Base-by-base conservation (phyloP, 495 filamentous ascomycete genomes). In the Penicillium parvum region DNA sequence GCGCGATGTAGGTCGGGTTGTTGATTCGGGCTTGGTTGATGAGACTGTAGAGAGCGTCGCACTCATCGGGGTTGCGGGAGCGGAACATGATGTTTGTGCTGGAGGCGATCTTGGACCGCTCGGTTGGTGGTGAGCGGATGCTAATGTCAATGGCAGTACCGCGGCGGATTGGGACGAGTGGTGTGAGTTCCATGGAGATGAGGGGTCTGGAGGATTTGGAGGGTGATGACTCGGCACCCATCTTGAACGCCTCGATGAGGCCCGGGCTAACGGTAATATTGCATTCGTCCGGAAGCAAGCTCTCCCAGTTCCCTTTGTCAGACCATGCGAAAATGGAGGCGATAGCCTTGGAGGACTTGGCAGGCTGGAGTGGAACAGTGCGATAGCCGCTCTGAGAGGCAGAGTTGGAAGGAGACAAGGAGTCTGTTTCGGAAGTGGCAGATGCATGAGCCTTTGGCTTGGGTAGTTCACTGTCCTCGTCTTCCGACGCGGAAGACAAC, bases 101-200 rank as follows among this genome's bases (percentile, higher is more conserved):
- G 34, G 79, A 73, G n/a, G 76, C 78, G 23, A 89, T 73, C 43
- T 79, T 78, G 2, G 86, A 88, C 22, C 81, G 80, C 5, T 79
- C 56, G 11, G 82, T 88, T 10, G 82, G 84, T 14, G 83, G 82
- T 8, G 90, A 95, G 32, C 86, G 81, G 52, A 99, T 88, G 35
- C 91, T 90, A 37, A 99, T 89, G 58, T 99, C 92, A 22, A 97
- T 75, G 15, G 85, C 90, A 14, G 86, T 96, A 37, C 90, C 90
- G 33, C 88, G 82, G 47, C 91, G 82, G 30, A 96, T 79, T 50
- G 86, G 83, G 10, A 96, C 90, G 8, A 92, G 67, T 0, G 92
- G 92, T 1, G 90, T 96, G 11, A 99, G 77, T 52, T 91, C 84
- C 11, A 94, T 74, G 2, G 80, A 81, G 37, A 98, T 68, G 1